phyloP scores from a whole-genome alignment of 352 stramenopile genomes.

The Pythium monospermum region DNA sequence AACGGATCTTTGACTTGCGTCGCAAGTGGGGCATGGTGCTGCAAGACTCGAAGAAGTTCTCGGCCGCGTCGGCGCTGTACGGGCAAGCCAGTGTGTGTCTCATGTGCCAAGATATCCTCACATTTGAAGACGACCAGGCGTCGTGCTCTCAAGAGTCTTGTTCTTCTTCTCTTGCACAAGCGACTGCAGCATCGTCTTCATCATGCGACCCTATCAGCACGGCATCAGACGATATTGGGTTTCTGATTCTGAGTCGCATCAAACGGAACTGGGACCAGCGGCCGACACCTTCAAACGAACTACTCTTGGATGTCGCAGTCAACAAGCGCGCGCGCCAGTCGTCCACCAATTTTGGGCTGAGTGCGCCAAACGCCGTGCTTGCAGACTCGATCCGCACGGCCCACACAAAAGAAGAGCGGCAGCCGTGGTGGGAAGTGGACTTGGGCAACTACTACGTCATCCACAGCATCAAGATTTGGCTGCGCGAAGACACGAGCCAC shows the following conservation, averaged over 20 bases:
- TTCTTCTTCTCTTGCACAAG: no score
- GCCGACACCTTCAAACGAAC: slow-evolving; percentile 6
- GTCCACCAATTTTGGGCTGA: slow-evolving; percentile 25
- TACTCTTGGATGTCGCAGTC: slow-evolving; percentile 22
- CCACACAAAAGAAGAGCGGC: slow-evolving; percentile 25
- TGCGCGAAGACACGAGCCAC: slow-evolving; percentile 21
- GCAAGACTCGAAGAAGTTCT: slow-evolving; percentile 26
- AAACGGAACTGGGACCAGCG: slow-evolving; percentile 5
- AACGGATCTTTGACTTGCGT: slow-evolving; percentile 24
- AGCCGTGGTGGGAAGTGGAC: slow-evolving; percentile 32
- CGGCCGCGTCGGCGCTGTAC: slow-evolving; percentile 23
- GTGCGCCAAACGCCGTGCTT: slow-evolving; percentile 18
- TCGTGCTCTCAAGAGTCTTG: no score
- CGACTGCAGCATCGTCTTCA: no score
- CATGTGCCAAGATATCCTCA: slow-evolving; percentile 27
- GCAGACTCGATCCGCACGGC: slow-evolving; percentile 13
- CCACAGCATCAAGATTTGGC: slow-evolving; percentile 28
- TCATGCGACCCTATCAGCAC: not conserved
- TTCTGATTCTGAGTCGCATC: slow-evolving; percentile 16
- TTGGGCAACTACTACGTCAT: slow-evolving; percentile 29
- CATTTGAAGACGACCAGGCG: slow-evolving; percentile 21
- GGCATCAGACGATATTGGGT: slow-evolving; percentile 20
- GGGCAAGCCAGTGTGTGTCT: slow-evolving; percentile 20
- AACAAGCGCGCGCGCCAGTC: slow-evolving; percentile 26
- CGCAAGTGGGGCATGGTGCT: slow-evolving; percentile 29